Evolutionary conservation across 495 filamentous ascomycete species (phyloP), one percentile per base, ranked within the genome.

Genomic region (Penicillium pulvis): DNA sequence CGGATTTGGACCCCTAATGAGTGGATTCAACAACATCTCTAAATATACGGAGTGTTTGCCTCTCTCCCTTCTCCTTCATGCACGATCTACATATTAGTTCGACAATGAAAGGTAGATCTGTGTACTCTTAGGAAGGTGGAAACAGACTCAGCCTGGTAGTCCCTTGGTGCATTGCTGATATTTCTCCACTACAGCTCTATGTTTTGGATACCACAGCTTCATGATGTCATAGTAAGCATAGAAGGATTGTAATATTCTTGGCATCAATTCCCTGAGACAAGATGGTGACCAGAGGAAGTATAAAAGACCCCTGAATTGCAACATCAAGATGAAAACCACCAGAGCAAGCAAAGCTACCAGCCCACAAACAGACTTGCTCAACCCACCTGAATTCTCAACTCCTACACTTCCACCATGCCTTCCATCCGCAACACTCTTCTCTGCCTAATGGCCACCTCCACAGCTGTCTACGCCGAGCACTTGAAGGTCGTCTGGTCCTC

Each of bases 401-500:
- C 10, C 33, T 14, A 36, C 33, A 12, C 6, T 7, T 36, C 33
- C 6, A 36, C 33, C 33, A 64, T 64, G 62, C 28, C 42, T 56
- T 47, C 58, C 30, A 39, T 61, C 19, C 55, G 51, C 51, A 61
- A 33, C 23, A 16, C 52, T 19, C 50, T 64, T 45, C 47, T 61
- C 35, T 53, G 42, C 26, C 53, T 64, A 11, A 52, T 54, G 44
- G 62, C 61, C 39, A 30, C 31, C 16, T 55, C 62, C 8, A 45
- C 51, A 14, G 50, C 55, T 7, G 50, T 60, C 12, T 58, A 55
- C 41, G 62, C 58, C 7, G 62, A 65, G 52, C 62, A 58, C 42
- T 33, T 65, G 20, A 58, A 44, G 47, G 62, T 61, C 48, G 52
- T 65, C 52, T 61, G 51, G 45, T 65, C 62, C 1, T 10, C 26